Percentiles rank a stretch among this genome's conserved stretches.
Evolutionary conservation across 306 rosid species (phyloP).

Genomic region (Acacia crassicarpa): DNA sequence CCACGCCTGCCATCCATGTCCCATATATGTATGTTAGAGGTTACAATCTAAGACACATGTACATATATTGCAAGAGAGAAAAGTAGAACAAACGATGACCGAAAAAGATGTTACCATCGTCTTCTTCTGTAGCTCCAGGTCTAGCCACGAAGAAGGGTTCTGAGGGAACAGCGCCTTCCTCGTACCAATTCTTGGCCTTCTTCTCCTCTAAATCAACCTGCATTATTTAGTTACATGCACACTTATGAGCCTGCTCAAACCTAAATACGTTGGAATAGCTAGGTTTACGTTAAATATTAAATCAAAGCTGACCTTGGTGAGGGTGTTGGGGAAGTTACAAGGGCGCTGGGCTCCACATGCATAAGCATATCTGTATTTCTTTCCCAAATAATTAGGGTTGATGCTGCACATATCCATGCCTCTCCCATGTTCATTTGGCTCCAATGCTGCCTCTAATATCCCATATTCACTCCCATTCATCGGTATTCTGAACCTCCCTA

Average conservation of each 20-base stretch:
- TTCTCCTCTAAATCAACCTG: slow-evolving; percentile 73
- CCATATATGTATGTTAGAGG: background rate
- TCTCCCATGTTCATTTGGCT: slow-evolving; percentile 87
- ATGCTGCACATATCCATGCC: slow-evolving; percentile 98
- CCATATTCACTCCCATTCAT: slow-evolving; percentile 77
- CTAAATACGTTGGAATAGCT: background rate
- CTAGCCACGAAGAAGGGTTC: slow-evolving; percentile 90
- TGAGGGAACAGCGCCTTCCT: slow-evolving; percentile 82
- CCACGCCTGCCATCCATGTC: slow-evolving; percentile 60
- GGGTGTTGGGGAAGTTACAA: slow-evolving; percentile 93
- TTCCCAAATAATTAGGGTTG: slow-evolving; percentile 72
- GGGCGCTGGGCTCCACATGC: slow-evolving; percentile 98
- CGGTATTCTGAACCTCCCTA: slow-evolving; percentile 86
- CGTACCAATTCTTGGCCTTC: slow-evolving; percentile 78
- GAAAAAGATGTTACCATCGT: slow-evolving; percentile 54
- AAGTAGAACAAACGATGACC: background rate
- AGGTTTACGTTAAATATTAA: too few relatives aligned
- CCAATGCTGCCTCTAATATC: slow-evolving; percentile 73
- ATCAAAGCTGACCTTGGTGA: slow-evolving; percentile 61
- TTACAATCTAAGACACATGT: background rate
- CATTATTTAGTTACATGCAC: background rate
- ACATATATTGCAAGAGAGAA: background rate
- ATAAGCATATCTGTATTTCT: slow-evolving; percentile 81
- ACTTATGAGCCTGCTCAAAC: background rate
- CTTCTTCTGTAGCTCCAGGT: slow-evolving; percentile 92